These are phyloP conservation scores for Suillus cothurnatus DNA, from an alignment of 768 basidiomycete species.

Conservation along the genomic window DNA sequence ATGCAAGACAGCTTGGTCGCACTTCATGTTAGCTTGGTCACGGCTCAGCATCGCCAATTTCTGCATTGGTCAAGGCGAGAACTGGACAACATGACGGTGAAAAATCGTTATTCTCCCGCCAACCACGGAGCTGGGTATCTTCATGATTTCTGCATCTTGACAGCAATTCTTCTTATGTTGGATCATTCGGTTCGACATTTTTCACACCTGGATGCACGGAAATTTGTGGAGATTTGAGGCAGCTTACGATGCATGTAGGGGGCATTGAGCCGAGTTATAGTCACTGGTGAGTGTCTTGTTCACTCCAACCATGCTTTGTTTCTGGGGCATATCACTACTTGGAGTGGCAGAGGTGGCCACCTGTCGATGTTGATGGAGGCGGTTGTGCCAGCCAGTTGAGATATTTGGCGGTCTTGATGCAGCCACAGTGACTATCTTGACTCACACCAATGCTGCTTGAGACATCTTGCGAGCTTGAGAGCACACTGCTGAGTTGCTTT, in stretches of 20 bases:
- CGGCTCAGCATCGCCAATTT: constrained; percentile 10
- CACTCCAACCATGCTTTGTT: constrained; percentile 27
- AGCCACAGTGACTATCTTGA: constrained; percentile 23
- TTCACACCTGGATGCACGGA: constrained; percentile 9
- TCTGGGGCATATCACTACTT: constrained; percentile 23
- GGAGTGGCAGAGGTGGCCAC: constrained; percentile 7
- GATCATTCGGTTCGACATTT: constrained; percentile 13
- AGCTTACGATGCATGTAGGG: constrained; percentile 1
- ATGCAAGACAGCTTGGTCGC: constrained; percentile 10
- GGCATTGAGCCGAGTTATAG: constrained; percentile 18
- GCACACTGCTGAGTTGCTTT: constrained; percentile 16
- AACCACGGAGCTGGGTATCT: constrained; percentile 23
- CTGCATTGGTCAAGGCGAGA: constrained; percentile 11
- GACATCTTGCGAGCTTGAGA: constrained; percentile 11
- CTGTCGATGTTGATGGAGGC: constrained; percentile 8
- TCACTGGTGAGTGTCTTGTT: constrained; percentile 34
- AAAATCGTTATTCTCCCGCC: constrained; percentile 27
- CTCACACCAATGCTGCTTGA: constrained; percentile 30
- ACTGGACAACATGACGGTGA: constrained; percentile 23
- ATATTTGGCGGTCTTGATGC: constrained; percentile 7
- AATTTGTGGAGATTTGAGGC: neutral
- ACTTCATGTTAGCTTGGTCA: constrained; percentile 2
- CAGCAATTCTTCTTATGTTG: constrained; percentile 18
- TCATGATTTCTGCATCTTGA: constrained; percentile 27
- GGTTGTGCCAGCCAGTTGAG: constrained; percentile 13